Base-by-base conservation (phyloP, 148 eudicot species). In the Amaranthus hypochondriacus region DNA sequence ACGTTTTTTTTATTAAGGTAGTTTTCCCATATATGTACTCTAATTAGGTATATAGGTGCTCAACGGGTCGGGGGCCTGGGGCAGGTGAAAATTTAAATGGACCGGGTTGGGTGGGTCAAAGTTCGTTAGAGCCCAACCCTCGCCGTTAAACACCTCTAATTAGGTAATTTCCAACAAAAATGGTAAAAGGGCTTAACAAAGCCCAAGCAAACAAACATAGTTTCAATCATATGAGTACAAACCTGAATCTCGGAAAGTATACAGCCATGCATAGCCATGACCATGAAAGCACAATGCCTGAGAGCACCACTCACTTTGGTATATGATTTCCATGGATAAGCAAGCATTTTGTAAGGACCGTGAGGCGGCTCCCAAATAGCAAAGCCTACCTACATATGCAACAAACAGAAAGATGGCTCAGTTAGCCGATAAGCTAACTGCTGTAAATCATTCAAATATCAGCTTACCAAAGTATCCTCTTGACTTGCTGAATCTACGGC, bases 281-380 rank as follows among this genome's bases (percentile, higher is more conserved):
- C 95, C 88, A 70, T 88, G 77, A 88, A 88, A 9, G 97, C 92
- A 71, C 98, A 93, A 82, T 93, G 91, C 84, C 92, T 86, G 64
- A 93, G 75, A 9, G 97, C 95, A 71, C 95, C 97, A 71, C 93
- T 84, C 18, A 91, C 85, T 86, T 88, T 94, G 52, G 84, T 85
- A 75, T 86, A 91, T 80, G 78, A 83, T 74, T 74, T 86, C 98
- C 97, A 94, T 49, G 98, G 98, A 83, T 94, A 94, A 11, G 79
- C 71, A 18, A 79, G 79, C 89, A 71, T 86, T 70, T 83, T 91
- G 85, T 91, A 91, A 51, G 83, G 95, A 42, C 98, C 97, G 69
- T 94, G 98, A 66, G 98, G 97, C 62, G 95, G 97, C 70, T 94
- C 98, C 97, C 98, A 94, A 69, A 88, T 71, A 54, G 98, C 98